Conservation (phyloP, 768 basidiomycete genomes). For the Pholiota conissans region DNA sequence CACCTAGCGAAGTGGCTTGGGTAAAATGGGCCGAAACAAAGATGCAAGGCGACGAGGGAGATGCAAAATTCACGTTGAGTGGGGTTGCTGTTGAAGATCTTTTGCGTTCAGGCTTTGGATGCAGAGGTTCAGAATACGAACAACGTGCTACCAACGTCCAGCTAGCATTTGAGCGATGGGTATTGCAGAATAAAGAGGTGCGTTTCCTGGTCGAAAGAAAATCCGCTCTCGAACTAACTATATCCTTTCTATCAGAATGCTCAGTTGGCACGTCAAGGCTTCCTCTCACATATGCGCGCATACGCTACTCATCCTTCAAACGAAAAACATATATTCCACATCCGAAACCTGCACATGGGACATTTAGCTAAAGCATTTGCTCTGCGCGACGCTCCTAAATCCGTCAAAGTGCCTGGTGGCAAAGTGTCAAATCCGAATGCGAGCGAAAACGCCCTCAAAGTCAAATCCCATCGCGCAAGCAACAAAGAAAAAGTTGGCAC, state of each 20-base stretch:
- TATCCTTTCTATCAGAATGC: conserved; percentile 55
- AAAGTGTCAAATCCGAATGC: conserved; percentile 6
- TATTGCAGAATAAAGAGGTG: conserved; percentile 71
- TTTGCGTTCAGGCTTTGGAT: conserved; percentile 82
- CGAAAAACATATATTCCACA: conserved; percentile 97
- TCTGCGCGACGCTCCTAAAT: conserved; percentile 78
- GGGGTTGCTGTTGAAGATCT: conserved; percentile 69
- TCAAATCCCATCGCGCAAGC: conserved; percentile 20
- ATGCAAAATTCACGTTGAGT: conserved; percentile 49
- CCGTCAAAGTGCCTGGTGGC: conserved; percentile 34
- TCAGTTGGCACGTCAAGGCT: conserved; percentile 79
- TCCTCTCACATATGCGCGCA: conserved; percentile 89
- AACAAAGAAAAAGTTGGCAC: conserved; percentile 20
- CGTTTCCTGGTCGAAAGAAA: conserved; percentile 3
- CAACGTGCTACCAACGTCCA: conserved; percentile 94
- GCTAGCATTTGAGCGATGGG: conserved; percentile 94
- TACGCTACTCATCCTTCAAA: conserved; percentile 95
- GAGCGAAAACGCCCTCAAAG: conserved; percentile 14
- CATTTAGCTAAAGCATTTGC: conserved; percentile 93
- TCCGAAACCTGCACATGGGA: conserved; percentile 90
- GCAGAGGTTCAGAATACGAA: conserved; percentile 78
- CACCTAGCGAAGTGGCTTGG: conserved; percentile 88
- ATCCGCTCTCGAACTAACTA: conserved; percentile 1
- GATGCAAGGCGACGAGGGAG: conserved; percentile 59
- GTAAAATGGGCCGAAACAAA: conserved; percentile 84